Percentiles rank a stretch among this genome's conserved stretches.
Evolutionary conservation across 371 early-diverging fungal species (phyloP).

Genomic region (Dichotomocladium elegans): DNA sequence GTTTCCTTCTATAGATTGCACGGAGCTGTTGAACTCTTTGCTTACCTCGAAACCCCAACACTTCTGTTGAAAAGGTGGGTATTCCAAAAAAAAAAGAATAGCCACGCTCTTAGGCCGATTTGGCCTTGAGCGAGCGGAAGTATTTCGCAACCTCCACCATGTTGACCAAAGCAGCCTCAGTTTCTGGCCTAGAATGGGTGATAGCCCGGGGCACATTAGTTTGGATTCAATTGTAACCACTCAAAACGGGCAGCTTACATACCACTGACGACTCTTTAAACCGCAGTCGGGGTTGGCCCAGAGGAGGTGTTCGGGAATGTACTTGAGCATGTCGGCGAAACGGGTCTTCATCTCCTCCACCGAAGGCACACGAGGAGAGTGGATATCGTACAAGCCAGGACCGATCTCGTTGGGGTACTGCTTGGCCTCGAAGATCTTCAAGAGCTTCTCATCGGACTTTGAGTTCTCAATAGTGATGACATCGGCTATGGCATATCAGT

Average conservation of each 20-base stretch:
- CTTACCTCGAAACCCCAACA: constrained; percentile 18
- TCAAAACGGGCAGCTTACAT: no score
- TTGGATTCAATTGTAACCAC: no score
- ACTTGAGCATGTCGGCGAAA: constrained; percentile 73
- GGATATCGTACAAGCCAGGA: constrained; percentile 96
- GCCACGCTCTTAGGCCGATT: constrained; percentile 12
- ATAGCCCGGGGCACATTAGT: no score
- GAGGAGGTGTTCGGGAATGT: constrained; percentile 67
- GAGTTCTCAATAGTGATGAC: constrained; percentile 96
- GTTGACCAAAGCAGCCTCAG: constrained; percentile 82
- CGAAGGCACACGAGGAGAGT: constrained; percentile 93
- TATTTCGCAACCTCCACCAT: constrained; percentile 78
- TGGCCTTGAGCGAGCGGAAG: constrained; percentile 48
- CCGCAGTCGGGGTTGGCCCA: constrained; percentile 99
- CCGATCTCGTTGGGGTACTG: constrained; percentile 90
- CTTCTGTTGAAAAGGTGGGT: constrained; percentile 22
- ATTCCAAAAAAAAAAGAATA: neutral
- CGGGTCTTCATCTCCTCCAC: constrained; percentile 85
- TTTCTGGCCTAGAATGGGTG: constrained; percentile 79
- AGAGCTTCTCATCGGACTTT: constrained; percentile 92
- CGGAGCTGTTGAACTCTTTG: constrained; percentile 21
- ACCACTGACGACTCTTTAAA: constrained; percentile 93
- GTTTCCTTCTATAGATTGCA: constrained; percentile 8
- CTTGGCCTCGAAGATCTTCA: constrained; percentile 79
- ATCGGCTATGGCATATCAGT: constrained; percentile 75